phyloP scores from a whole-genome alignment of 2,329 filamentous ascomycete genomes.

The Clonostachys solani region DNA sequence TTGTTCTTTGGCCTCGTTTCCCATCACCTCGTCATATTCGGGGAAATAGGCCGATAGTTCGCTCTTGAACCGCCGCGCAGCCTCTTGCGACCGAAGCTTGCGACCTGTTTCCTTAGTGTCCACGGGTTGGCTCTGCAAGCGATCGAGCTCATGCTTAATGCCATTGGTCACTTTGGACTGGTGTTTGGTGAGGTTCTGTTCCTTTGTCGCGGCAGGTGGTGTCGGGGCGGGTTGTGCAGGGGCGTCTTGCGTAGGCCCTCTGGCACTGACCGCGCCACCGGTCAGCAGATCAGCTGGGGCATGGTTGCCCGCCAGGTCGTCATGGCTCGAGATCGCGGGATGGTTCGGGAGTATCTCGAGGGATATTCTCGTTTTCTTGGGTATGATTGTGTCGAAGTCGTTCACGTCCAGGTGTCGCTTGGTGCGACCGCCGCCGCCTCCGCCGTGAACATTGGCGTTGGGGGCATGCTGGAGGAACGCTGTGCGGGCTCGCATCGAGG shows the following conservation, averaged over 20 bases:
- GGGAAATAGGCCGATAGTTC: slow-evolving; percentile 88
- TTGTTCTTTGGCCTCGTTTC: slow-evolving; percentile 73
- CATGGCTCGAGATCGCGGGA: slow-evolving; percentile 2
- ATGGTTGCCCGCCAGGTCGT: background rate
- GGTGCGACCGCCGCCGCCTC: slow-evolving; percentile 25
- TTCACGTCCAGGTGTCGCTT: slow-evolving; percentile 43
- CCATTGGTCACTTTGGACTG: slow-evolving; percentile 57
- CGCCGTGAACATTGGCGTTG: background rate
- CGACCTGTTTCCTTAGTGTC: slow-evolving; percentile 59
- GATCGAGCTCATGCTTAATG: slow-evolving; percentile 56
- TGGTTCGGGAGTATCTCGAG: slow-evolving; percentile 43
- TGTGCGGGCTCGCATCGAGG: slow-evolving; percentile 5
- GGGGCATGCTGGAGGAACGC: slow-evolving; percentile 1
- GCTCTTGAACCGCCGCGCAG: slow-evolving; percentile 74
- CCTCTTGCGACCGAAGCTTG: slow-evolving; percentile 83
- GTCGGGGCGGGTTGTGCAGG: too few species aligned
- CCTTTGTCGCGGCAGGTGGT: slow-evolving; percentile 11
- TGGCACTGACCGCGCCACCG: too few species aligned
- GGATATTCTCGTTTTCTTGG: slow-evolving; percentile 47
- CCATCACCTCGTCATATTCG: slow-evolving; percentile 92
- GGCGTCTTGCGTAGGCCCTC: too few species aligned
- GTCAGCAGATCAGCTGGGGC: too few species aligned
- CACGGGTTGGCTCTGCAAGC: slow-evolving; percentile 42
- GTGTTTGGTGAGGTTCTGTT: slow-evolving; percentile 35
- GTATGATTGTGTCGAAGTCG: slow-evolving; percentile 36